Conservation (phyloP, 192 early-diverging fungal species). For the Phlyctochytrium bullatum region DNA sequence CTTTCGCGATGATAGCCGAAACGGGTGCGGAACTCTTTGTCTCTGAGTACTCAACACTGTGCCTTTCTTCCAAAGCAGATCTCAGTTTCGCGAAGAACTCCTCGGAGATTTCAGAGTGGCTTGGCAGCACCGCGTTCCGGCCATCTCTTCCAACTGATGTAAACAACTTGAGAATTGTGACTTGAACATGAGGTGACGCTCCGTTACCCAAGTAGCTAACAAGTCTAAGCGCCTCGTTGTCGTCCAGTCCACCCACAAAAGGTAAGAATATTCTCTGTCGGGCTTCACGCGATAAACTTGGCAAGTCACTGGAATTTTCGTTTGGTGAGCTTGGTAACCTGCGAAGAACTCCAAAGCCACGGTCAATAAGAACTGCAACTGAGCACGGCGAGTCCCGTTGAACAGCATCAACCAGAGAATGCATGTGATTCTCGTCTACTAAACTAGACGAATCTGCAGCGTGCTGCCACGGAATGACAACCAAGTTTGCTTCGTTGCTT, state of each 20-base stretch:
- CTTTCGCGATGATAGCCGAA: slow-evolving; percentile 35
- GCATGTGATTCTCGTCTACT: slow-evolving; percentile 2
- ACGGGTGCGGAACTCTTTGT: slow-evolving; percentile 31
- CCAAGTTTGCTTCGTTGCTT: slow-evolving; percentile 56
- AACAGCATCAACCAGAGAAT: slow-evolving; percentile 32
- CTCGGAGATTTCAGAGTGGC: neutral
- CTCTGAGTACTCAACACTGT: slow-evolving; percentile 27
- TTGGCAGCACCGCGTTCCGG: neutral
- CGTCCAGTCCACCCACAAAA: slow-evolving; percentile 72
- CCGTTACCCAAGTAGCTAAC: slow-evolving; percentile 48
- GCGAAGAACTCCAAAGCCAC: slow-evolving; percentile 52
- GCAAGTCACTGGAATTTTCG: neutral
- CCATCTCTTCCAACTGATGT: neutral
- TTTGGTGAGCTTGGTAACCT: slow-evolving; percentile 2
- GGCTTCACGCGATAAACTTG: slow-evolving; percentile 14
- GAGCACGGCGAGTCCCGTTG: slow-evolving; percentile 42
- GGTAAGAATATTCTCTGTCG: slow-evolving; percentile 64
- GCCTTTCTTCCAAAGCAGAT: slow-evolving; percentile 1
- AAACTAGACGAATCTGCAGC: slow-evolving; percentile 4
- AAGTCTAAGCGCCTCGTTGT: slow-evolving; percentile 61
- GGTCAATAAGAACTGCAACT: slow-evolving; percentile 67
- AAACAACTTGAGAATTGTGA: neutral
- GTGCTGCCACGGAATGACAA: slow-evolving; percentile 64
- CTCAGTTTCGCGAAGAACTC: neutral
- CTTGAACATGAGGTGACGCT: neutral